Evolutionary conservation across 768 basidiomycete species (phyloP).

Genomic region (Dentipellis fragilis): DNA sequence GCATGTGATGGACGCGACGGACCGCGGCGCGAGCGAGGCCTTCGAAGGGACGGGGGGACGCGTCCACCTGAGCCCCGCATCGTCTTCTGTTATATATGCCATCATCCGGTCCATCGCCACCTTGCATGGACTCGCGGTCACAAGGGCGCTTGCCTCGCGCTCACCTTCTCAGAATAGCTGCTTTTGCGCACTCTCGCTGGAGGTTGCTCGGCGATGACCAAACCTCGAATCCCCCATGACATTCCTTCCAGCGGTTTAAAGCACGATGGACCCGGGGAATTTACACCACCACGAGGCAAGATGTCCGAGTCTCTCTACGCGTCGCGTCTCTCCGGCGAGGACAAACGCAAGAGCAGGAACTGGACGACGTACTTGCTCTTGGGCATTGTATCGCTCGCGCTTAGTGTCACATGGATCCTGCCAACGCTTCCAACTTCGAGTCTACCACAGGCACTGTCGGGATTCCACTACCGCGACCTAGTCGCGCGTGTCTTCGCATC

Average conservation of each 20-base stretch:
- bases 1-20: no score
- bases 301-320: neutral
- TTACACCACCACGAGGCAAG: neutral
- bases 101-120: neutral
- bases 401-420: neutral
- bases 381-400: neutral
- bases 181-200: neutral
- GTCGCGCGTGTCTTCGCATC: neutral
- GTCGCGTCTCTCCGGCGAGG: neutral
- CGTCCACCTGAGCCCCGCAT: neutral
- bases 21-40: no score
- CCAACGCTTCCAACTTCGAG: neutral
- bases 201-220: neutral
- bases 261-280: neutral
- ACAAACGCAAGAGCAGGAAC: neutral
- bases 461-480: neutral
- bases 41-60: no score
- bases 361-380: neutral
- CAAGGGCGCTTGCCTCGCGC: neutral
- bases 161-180: neutral
- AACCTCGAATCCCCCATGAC: neutral
- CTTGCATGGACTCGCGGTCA: neutral
- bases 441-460: neutral
- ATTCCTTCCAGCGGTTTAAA: neutral
- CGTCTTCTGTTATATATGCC: neutral